phyloP scores from a whole-genome alignment of 139 green algal genomes.

The Mesotaenium endlicherianum region DNA sequence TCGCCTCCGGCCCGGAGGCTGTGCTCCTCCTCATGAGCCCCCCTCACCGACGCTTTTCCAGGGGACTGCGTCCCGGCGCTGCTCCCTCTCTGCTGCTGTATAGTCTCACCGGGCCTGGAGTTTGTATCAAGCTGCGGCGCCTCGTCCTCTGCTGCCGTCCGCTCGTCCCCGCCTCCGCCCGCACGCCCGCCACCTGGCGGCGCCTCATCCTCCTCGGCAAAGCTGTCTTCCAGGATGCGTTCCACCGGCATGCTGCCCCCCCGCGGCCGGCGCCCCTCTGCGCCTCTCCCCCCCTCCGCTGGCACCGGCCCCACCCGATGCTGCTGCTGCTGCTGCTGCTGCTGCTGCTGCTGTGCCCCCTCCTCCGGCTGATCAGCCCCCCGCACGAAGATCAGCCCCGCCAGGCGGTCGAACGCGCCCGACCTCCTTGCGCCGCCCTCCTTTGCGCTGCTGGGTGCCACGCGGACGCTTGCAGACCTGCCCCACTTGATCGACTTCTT shows the following conservation, averaged over 20 bases:
- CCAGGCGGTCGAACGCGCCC: too few species aligned
- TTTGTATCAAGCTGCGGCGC: background rate
- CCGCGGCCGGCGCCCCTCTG: background rate
- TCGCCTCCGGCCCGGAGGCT: background rate
- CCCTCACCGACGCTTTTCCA: background rate
- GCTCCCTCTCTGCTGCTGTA: background rate
- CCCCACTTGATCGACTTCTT: too few species aligned
- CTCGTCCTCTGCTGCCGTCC: background rate
- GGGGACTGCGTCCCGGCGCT: background rate
- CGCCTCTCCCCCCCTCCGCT: constrained; percentile 5
- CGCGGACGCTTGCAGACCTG: too few species aligned
- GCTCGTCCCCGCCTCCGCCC: background rate
- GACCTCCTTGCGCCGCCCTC: too few species aligned
- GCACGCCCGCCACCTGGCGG: background rate
- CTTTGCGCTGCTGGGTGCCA: too few species aligned
- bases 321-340: too few species aligned
- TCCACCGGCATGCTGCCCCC: background rate
- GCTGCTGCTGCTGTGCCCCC: too few species aligned
- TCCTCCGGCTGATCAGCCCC: too few species aligned
- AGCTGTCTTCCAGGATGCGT: background rate
- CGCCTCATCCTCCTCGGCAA: background rate
- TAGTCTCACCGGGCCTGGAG: background rate
- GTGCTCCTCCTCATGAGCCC: background rate
- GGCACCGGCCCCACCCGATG: too few species aligned
- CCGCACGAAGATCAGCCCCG: too few species aligned